Evolutionary conservation across 352 stramenopile genomes (phyloP), one percentile per base, ranked within the genome.

Genomic region (Phytophthora pisi): DNA sequence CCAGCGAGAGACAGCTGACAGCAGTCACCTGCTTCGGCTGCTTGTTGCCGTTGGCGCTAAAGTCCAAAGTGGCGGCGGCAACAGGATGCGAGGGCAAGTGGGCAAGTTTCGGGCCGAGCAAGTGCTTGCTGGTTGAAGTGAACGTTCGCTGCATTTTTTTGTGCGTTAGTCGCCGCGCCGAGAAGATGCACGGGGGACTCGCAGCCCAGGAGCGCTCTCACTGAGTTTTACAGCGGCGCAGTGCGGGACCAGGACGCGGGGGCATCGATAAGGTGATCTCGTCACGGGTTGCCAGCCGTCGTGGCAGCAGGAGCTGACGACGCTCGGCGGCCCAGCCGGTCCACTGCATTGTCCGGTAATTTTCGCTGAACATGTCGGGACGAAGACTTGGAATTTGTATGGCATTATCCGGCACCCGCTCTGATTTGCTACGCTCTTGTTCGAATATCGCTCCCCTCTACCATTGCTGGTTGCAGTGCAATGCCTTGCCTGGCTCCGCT

Each of bases 1-100:
- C 53, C 60, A 69, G 60, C 47, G 18, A 73, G 66, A 57, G 42
- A 45, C 60, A 65, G 66, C 64, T 68, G 64, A 66, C 10, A 50
- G 38, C 24, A 53, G n/a, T 46, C 43, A 40, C 34, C 34, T 40
- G 34, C 34, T 40, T 46, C 43, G 13, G 10, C 34, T 40, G 34
- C 34, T 40, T 47, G 38, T 13, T 59, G 43, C 34, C 45, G 45
- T 47, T 47, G 43, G 11, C 8, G 18, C 8, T 4, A n/a, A 50
- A 11, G 43, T 50, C 20, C 34, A 40, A 16, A 15, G 34, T 40
- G 34, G 34, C 34, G 34, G 10, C 20, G 20, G 20, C 20, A 20
- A 1, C 30, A 40, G 34, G 34, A 16, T 34, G 30, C 7, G 30
- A 45, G 43, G 56, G 13, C 56, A 62, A 62, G 42, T 62, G 15